Evolutionary conservation across 2,329 filamentous ascomycete species (phyloP).

Genomic region (Colletotrichum sp.): DNA sequence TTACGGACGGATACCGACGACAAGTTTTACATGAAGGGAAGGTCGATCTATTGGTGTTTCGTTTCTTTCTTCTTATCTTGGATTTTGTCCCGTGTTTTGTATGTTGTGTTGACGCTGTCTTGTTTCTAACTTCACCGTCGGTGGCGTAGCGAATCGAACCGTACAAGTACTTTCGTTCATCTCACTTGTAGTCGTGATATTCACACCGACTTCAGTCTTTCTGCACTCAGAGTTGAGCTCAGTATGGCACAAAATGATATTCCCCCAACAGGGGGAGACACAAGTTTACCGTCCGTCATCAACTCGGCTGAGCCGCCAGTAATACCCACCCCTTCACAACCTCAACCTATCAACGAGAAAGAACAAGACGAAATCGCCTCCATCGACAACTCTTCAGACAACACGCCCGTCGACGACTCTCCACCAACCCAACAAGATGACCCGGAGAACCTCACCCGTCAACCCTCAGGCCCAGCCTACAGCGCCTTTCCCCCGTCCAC

Average conservation of each 20-base stretch:
- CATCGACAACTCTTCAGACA: neutral
- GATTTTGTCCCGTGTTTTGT: neutral
- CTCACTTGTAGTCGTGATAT: neutral
- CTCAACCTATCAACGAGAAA: neutral
- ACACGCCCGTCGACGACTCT: neutral
- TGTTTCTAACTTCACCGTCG: neutral
- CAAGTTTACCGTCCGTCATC: neutral
- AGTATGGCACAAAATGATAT: neutral
- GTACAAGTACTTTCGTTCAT: neutral
- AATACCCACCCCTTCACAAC: neutral
- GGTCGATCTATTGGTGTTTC: neutral
- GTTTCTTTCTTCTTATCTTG: neutral
- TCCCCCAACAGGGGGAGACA: neutral
- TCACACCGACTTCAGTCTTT: neutral
- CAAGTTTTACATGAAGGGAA: neutral
- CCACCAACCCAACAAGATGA: constrained; percentile 4
- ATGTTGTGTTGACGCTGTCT: neutral
- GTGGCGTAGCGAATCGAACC: neutral
- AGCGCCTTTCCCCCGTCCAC: constrained; percentile 39
- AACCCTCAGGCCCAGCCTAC: constrained; percentile 39
- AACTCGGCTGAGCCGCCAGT: neutral
- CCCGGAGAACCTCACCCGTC: constrained; percentile 32
- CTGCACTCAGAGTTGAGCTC: neutral
- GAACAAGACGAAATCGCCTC: neutral
- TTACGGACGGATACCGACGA: neutral